A percentile compares a stretch with the other conserved stretches of the same genome.
These are phyloP conservation scores for Fraxinus latifolia DNA, from an alignment of 305 asterid species.

Conservation along the genomic window DNA sequence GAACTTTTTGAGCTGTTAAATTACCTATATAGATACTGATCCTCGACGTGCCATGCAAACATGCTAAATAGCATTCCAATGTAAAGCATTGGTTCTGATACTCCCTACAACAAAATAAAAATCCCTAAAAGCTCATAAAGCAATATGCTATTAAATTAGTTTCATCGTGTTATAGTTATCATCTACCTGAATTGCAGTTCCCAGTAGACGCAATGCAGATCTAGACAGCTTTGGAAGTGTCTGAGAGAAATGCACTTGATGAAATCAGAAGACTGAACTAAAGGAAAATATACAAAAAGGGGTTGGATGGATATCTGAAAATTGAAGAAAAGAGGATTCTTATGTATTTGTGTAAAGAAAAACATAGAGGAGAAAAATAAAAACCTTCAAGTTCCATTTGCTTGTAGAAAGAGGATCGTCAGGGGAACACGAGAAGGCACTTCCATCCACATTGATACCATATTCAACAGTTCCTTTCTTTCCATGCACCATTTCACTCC, in stretches of 20 bases:
- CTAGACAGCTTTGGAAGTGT: constrained; percentile 28
- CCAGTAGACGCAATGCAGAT: constrained; percentile 34
- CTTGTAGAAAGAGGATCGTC: constrained; percentile 36
- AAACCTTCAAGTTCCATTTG: constrained; percentile 48
- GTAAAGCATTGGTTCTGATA: constrained; percentile 50
- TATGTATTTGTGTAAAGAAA: neutral
- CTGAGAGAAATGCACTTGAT: constrained; percentile 15
- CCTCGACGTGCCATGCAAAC: constrained; percentile 58
- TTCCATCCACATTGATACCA: constrained; percentile 44
- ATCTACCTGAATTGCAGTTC: constrained; percentile 37
- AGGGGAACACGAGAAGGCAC: constrained; percentile 41
- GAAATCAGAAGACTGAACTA: neutral
- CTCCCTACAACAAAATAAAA: constrained; percentile 32
- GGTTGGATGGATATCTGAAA: neutral
- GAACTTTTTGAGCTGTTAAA: neutral
- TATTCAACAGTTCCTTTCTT: constrained; percentile 37
- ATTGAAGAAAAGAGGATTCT: neutral
- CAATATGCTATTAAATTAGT: neutral
- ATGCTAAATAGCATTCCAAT: constrained; percentile 54
- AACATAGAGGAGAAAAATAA: neutral
- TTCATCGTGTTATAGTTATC: neutral
- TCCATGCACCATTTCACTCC: constrained; percentile 34
- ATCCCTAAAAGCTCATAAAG: neutral
- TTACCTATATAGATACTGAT: constrained; percentile 46
- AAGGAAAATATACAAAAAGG: neutral